These are phyloP conservation scores for Fusarium sp. DNA, from an alignment of 2,329 filamentous ascomycete species.

Conservation along the genomic window DNA sequence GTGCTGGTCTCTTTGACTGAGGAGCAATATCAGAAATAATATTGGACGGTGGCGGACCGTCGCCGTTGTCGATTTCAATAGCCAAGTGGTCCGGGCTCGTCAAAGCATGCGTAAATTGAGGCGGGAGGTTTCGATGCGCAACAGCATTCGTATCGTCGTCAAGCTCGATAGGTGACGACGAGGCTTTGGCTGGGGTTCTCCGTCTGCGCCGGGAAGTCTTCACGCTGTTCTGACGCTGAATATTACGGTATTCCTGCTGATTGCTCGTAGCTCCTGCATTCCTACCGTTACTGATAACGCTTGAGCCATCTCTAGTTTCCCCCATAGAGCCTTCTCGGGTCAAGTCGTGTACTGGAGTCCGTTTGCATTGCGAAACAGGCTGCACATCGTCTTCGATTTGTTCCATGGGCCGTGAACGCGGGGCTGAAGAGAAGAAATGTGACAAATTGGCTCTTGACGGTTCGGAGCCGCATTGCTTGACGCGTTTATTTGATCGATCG, in stretches of 20 bases:
- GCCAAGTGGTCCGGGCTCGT: conserved; percentile 43
- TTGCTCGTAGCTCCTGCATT: conserved; percentile 12
- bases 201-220: conserved; percentile 14
- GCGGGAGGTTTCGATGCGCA: conserved; percentile 24
- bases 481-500: conserved; percentile 39
- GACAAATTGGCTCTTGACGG: neutral
- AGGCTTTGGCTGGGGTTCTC: neutral
- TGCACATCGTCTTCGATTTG: conserved; percentile 27
- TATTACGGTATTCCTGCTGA: conserved; percentile 38
- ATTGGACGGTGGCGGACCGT: conserved; percentile 34
- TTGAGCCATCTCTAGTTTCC: conserved; percentile 32
- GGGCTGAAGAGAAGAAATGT: neutral
- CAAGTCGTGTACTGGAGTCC: conserved; percentile 24
- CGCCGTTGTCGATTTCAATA: neutral
- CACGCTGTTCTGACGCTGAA: conserved; percentile 13
- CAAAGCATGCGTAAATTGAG: conserved; percentile 3
- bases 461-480: conserved; percentile 17
- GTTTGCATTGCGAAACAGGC: neutral
- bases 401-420: conserved; percentile 1
- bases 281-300: conserved; percentile 25
- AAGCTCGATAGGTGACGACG: neutral
- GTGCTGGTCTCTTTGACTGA: conserved; percentile 11
- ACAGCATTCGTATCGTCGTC: conserved; percentile 27
- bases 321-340: conserved; percentile 35
- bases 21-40: conserved; percentile 39